Evolutionary conservation across 192 early-diverging fungal species (phyloP).

Genomic region (Umbelopsis isabellina): DNA sequence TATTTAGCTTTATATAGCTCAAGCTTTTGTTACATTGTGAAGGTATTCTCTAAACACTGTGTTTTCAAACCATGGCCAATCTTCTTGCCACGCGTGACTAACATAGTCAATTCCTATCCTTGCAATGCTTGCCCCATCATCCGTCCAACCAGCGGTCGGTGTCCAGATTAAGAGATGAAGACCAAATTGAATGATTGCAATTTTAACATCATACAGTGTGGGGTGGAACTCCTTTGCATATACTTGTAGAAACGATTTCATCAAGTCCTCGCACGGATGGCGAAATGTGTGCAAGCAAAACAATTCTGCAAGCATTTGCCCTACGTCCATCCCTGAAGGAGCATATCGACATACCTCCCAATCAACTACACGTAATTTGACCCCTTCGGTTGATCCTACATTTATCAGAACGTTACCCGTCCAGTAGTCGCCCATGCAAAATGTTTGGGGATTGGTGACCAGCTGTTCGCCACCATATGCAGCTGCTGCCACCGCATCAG

Average conservation of each 20-base stretch:
- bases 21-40: background rate
- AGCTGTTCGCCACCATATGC: constrained; percentile 39
- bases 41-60: constrained; percentile 5
- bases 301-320: constrained; percentile 41
- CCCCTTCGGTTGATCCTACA: constrained; percentile 16
- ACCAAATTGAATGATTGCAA: constrained; percentile 41
- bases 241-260: constrained; percentile 34
- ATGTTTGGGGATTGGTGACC: constrained; percentile 41
- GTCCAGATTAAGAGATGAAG: constrained; percentile 43
- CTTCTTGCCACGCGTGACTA: constrained; percentile 41
- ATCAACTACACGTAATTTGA: constrained; percentile 36
- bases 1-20: background rate
- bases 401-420: constrained; percentile 41
- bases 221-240: constrained; percentile 34
- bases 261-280: constrained; percentile 37
- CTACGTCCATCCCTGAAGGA: constrained; percentile 43
- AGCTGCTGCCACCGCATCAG: constrained; percentile 29
- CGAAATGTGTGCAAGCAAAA: constrained; percentile 41
- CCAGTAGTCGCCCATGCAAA: constrained; percentile 45
- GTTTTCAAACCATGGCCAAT: constrained; percentile 41
- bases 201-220: constrained; percentile 35
- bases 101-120: constrained; percentile 39
- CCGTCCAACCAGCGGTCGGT: constrained; percentile 41
- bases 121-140: constrained; percentile 32
- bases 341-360: constrained; percentile 43